phyloP scores from a whole-genome alignment of 352 stramenopile genomes.

The Blastocystis sp. region DNA sequence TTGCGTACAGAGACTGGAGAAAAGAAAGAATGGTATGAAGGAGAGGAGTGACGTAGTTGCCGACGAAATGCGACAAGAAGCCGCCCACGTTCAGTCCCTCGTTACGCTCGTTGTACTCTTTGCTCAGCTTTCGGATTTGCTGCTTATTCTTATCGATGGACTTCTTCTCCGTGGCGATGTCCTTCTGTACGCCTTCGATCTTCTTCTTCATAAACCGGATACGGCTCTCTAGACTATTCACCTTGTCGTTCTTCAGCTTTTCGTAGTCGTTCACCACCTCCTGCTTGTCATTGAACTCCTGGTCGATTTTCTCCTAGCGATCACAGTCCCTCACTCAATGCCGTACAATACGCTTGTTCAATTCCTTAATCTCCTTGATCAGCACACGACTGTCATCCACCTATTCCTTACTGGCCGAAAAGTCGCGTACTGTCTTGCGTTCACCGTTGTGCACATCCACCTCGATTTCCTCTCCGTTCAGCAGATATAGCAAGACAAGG shows the following conservation, averaged over 20 bases:
- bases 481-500: not conserved
- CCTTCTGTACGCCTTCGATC: conserved; percentile 23
- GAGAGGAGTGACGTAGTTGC: conserved; percentile 2
- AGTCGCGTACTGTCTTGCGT: not conserved
- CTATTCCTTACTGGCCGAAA: not conserved
- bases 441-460: conserved; percentile 31
- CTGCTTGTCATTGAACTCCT: conserved; percentile 8
- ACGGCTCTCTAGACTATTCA: conserved; percentile 11
- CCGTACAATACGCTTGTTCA: conserved; percentile 9
- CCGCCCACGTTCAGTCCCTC: not conserved
- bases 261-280: conserved; percentile 17
- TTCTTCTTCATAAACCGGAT: not conserved
- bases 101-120: not conserved
- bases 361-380: conserved; percentile 4
- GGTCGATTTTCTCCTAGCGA: conserved; percentile 17
- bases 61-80: not conserved
- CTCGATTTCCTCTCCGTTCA: conserved; percentile 23
- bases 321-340: not conserved
- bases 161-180: conserved; percentile 22
- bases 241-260: conserved; percentile 29
- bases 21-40: not conserved
- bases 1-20: not conserved
- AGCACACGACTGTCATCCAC: not conserved
- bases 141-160: conserved; percentile 32
- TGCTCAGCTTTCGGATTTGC: not conserved